These are phyloP conservation scores for Hyaloscypha variabilis DNA, from an alignment of 495 filamentous ascomycete genomes.

Conservation along the genomic window DNA sequence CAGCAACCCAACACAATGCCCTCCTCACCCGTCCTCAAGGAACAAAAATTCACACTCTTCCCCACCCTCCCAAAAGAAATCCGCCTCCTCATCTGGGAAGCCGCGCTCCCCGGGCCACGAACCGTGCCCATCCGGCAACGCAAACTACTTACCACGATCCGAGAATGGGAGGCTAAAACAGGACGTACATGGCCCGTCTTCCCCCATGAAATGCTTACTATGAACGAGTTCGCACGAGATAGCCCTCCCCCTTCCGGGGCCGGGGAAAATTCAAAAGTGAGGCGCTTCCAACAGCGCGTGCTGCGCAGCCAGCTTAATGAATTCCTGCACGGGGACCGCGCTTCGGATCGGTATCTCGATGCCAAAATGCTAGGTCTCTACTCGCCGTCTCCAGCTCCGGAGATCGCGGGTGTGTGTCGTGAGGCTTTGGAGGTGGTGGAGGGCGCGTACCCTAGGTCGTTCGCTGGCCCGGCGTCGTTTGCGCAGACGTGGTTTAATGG, in stretches of 20 bases:
- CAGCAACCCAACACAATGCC: too few species aligned
- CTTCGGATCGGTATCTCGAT: neutral
- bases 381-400: neutral
- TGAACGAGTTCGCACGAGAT: too few species aligned
- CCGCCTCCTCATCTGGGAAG: slow-evolving; percentile 9
- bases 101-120: slow-evolving; percentile 10
- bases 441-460: neutral
- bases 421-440: neutral
- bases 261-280: neutral
- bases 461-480: neutral
- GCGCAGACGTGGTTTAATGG: slow-evolving; percentile 12
- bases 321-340: too few species aligned
- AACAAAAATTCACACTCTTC: neutral
- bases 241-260: neutral
- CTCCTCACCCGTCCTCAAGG: neutral
- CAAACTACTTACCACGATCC: neutral
- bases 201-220: neutral
- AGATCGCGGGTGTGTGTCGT: neutral
- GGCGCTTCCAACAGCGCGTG: neutral
- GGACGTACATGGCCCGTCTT: neutral
- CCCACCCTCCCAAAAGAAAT: slow-evolving; percentile 5
- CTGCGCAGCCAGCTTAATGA: too few species aligned
- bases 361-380: neutral
- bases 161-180: slow-evolving; percentile 5
- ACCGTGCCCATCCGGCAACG: slow-evolving; percentile 10